Base-by-base conservation (phyloP, 2,329 filamentous ascomycete genomes). In the Camillea tinctor region DNA sequence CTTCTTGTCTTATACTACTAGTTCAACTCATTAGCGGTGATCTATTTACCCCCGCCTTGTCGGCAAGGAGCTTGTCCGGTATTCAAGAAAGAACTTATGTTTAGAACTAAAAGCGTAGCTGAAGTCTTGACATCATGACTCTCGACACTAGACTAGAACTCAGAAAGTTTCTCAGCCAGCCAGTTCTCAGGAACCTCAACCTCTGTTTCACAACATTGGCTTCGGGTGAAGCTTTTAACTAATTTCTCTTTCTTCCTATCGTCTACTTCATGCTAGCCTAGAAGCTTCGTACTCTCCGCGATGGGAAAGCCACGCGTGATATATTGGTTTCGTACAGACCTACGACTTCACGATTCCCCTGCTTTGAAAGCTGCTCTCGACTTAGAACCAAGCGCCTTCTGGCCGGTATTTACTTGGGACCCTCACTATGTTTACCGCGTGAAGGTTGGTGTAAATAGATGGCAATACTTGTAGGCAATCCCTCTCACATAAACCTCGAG, bases 351-450 rank as follows among this genome's bases (percentile, higher is more conserved):
- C 74, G 90, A 93, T 73, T 92, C 88, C 0, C 89, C 89, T 8
- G 89, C 89, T 1, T 78, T 93, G 23, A 82, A 87, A 71, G 88
- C 89, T 1, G 90, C 90, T 0, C 75, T 93, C 7, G 87, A 89
- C 60, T 79, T 93, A 6, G 80, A 89, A 0, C 88, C 90, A 1
- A 82, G 83, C 56, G 85, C 83, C 20, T 77, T 93, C 23, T 93
- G 88, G 79, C 90, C 89, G 0, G 83, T 93, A 52, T 93, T 90
- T 81, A 91, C 88, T 1, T 93, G 89, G 88, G 90, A 92, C 71
- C 89, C 89, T 59, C 88, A 93, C 72, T 93, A 93, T 71, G 88
- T 93, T 23, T 92, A 92, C 71, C 82, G 82, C 30, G 85, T 87
- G 1, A 82, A 89, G 59, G 89, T 88, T 4, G 88, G 88, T 0